A percentile compares a stretch with the other conserved stretches of the same genome.
phyloP scores from a whole-genome alignment of 208 protist species.

The Acanthamoeba castellanii region DNA sequence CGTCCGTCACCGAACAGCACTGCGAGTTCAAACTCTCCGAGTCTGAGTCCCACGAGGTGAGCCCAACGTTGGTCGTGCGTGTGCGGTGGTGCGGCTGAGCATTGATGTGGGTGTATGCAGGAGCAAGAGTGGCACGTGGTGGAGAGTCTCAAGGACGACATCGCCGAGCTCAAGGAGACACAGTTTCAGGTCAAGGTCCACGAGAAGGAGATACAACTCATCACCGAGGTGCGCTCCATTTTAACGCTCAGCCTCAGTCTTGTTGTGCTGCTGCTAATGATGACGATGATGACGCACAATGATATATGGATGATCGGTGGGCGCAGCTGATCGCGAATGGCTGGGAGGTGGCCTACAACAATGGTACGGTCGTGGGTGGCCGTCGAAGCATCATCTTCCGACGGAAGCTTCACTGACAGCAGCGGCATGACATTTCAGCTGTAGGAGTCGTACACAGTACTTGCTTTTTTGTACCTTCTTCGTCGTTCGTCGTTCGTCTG shows the following conservation, averaged over 20 bases:
- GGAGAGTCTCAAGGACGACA: background rate
- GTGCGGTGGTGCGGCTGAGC: background rate
- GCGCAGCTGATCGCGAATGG: background rate
- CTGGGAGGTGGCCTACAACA: slow-evolving; percentile 27
- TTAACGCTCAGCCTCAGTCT: background rate
- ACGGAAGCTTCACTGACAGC: background rate
- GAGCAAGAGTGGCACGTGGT: slow-evolving; percentile 26
- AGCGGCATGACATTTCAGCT: background rate
- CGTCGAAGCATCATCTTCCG: background rate
- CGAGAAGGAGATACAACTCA: slow-evolving; percentile 9
- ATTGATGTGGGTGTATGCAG: background rate
- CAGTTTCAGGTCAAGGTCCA: slow-evolving; percentile 16
- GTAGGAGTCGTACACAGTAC: too few species aligned
- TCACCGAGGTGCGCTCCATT: background rate
- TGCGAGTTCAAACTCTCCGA: slow-evolving; percentile 13
- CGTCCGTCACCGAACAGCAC: slow-evolving; percentile 34
- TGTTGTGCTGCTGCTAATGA: too few species aligned
- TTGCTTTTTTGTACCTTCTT: too few species aligned
- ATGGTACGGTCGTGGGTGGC: background rate
- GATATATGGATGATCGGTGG: too few species aligned
- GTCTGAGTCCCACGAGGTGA: slow-evolving; percentile 1
- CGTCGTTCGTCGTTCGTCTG: background rate
- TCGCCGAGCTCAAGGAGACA: background rate
- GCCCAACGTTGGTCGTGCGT: background rate
- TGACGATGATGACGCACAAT: too few species aligned